Conservation (phyloP, 306 rosid species). For the Purshia tridentata region DNA sequence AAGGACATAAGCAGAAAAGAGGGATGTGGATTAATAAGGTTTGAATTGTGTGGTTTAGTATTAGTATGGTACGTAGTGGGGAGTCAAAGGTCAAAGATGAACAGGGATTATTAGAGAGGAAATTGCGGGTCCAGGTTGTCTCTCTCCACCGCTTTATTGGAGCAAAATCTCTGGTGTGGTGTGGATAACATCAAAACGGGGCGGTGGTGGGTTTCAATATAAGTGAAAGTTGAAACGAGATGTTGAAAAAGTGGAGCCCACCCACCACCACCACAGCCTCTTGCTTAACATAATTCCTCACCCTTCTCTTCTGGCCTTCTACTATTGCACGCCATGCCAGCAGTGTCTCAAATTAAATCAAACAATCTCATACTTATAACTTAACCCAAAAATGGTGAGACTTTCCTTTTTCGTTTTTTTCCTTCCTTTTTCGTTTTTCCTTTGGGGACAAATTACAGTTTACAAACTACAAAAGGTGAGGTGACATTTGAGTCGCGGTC, state of each 20-base stretch:
- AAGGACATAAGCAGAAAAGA: constrained; percentile 7
- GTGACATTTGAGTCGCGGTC: not conserved
- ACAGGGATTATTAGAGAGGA: constrained; percentile 25
- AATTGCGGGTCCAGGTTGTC: constrained; percentile 85
- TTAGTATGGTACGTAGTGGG: constrained; percentile 34
- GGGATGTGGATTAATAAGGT: constrained; percentile 21
- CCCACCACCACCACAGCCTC: constrained; percentile 6
- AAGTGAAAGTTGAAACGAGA: constrained; percentile 22
- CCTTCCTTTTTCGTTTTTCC: not conserved
- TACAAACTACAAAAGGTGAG: no score
- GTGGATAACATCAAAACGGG: constrained; percentile 55
- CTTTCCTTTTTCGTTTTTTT: not conserved
- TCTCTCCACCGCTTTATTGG: constrained; percentile 26
- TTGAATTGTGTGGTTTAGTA: constrained; percentile 19
- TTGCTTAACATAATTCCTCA: constrained; percentile 7
- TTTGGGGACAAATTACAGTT: no score
- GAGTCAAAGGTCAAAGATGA: constrained; percentile 91
- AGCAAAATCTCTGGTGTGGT: constrained; percentile 8
- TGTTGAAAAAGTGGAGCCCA: constrained; percentile 28
- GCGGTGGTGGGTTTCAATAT: constrained; percentile 36
- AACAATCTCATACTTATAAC: not conserved
- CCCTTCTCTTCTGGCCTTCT: not conserved
- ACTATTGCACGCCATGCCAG: constrained; percentile 5
- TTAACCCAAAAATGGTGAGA: not conserved
- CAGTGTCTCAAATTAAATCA: not conserved